phyloP scores from a whole-genome alignment of 345 rosid species.

The Ceriops decandra region DNA sequence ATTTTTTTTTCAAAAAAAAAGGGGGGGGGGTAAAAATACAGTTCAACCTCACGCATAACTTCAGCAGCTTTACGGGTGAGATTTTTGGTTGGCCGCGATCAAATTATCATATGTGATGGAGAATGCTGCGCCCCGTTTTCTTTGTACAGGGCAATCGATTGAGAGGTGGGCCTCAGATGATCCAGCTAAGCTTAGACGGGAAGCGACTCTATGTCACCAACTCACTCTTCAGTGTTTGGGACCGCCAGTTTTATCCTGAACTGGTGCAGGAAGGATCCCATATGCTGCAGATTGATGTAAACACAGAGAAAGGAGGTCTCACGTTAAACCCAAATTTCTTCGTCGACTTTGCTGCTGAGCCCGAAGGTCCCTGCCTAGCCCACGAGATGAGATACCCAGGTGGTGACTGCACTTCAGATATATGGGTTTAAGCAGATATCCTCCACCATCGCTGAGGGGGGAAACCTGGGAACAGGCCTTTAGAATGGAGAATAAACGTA shows the following conservation, averaged over 20 bases:
- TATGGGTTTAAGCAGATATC: conserved; percentile 50
- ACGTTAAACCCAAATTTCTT: conserved; percentile 58
- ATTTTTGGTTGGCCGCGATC: too few species aligned
- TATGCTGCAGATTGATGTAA: conserved; percentile 77
- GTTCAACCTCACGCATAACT: too few species aligned
- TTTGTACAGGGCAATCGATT: conserved; percentile 53
- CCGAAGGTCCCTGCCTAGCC: conserved; percentile 83
- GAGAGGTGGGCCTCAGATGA: conserved; percentile 93
- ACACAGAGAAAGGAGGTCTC: conserved; percentile 72
- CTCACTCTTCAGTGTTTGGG: conserved; percentile 88
- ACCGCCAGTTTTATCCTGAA: conserved; percentile 76
- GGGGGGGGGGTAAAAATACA: too few species aligned
- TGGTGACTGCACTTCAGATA: conserved; percentile 94
- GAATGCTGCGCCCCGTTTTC: not conserved
- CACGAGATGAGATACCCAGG: conserved; percentile 98
- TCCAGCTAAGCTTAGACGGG: conserved; percentile 88
- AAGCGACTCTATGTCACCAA: conserved; percentile 83
- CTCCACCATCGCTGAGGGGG: not conserved
- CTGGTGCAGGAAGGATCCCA: conserved; percentile 79
- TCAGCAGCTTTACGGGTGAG: too few species aligned
- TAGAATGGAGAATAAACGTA: not conserved
- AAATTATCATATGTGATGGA: not conserved
- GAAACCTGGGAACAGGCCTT: conserved; percentile 13
- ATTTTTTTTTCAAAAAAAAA: too few species aligned
- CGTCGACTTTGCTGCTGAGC: conserved; percentile 80